Evolutionary conservation across 2,329 filamentous ascomycete genomes (phyloP).

Genomic region (Ramularia collo-cygni): DNA sequence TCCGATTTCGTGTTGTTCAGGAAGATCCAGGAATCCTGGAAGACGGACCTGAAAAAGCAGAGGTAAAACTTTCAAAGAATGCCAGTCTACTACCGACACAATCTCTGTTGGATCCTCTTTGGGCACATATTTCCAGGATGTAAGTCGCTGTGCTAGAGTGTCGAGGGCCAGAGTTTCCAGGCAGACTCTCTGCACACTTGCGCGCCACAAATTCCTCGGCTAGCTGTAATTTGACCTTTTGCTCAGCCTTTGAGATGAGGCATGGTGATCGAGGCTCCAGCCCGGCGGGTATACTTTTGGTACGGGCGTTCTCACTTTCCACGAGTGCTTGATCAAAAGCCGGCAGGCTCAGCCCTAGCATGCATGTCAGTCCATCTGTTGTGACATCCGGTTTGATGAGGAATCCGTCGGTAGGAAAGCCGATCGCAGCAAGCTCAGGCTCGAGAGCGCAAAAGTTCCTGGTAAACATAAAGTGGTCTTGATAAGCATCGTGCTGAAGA

Average conservation of each 20-base stretch:
- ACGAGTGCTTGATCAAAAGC: slow-evolving; percentile 4
- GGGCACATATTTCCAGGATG: slow-evolving; percentile 7
- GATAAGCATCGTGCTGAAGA: slow-evolving; percentile 9
- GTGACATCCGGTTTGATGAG: too few relatives aligned
- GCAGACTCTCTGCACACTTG: slow-evolving; percentile 3
- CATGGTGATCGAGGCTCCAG: too few relatives aligned
- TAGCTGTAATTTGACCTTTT: not conserved
- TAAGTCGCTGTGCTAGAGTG: slow-evolving; percentile 7
- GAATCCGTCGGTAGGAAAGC: slow-evolving; percentile 1
- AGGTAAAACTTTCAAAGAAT: slow-evolving; percentile 1
- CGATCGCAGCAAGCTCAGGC: slow-evolving; percentile 3
- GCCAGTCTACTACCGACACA: slow-evolving; percentile 8
- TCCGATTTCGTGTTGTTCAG: slow-evolving; percentile 7
- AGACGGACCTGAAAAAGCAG: slow-evolving; percentile 7
- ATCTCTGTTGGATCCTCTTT: slow-evolving; percentile 6
- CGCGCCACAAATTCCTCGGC: slow-evolving; percentile 1
- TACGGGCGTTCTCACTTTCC: slow-evolving; percentile 1
- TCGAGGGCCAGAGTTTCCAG: slow-evolving; percentile 2
- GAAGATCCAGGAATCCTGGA: slow-evolving; percentile 7
- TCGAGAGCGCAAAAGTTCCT: slow-evolving; percentile 6
- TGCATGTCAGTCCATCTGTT: not conserved
- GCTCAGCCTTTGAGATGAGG: not conserved
- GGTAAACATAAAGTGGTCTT: slow-evolving; percentile 3
- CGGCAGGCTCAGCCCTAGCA: slow-evolving; percentile 1
- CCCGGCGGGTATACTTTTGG: not conserved